A percentile compares a stretch with the other conserved stretches of the same genome.
phyloP scores from a whole-genome alignment of 1,139 yeast species.

The Lodderomyces oxycetoniae region DNA sequence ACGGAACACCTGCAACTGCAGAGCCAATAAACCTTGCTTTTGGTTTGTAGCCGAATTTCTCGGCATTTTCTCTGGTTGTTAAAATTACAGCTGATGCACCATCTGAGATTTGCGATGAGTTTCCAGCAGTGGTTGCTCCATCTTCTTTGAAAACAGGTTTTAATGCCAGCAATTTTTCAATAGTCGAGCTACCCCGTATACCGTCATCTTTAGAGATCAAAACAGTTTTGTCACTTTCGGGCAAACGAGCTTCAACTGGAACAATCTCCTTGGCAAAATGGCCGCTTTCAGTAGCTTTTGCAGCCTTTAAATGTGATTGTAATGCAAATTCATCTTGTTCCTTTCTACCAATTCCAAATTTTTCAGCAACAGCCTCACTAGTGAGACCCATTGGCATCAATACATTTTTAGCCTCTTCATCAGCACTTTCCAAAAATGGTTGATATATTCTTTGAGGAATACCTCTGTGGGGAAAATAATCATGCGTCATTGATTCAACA shows the following conservation, averaged over 20 bases:
- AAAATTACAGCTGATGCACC: constrained; percentile 41
- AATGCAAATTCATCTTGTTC: constrained; percentile 49
- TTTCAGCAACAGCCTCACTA: constrained; percentile 25
- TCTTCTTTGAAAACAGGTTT: constrained; percentile 32
- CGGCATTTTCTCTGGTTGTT: constrained; percentile 34
- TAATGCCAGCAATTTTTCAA: constrained; percentile 26
- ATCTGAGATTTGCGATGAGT: constrained; percentile 40
- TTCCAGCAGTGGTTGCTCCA: constrained; percentile 41
- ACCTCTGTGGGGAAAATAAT: constrained; percentile 38
- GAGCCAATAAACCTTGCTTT: constrained; percentile 40
- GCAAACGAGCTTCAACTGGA: constrained; percentile 28
- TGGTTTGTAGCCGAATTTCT: constrained; percentile 29
- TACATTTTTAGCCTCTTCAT: constrained; percentile 22
- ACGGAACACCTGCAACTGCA: constrained; percentile 33
- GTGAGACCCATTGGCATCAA: constrained; percentile 69
- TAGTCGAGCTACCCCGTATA: constrained; percentile 23
- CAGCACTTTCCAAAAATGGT: constrained; percentile 17
- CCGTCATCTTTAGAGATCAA: constrained; percentile 29
- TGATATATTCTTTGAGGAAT: constrained; percentile 27
- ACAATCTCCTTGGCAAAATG: constrained; percentile 34
- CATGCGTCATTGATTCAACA: constrained; percentile 42
- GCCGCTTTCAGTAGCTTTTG: constrained; percentile 30
- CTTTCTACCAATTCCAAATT: constrained; percentile 54
- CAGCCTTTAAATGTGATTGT: constrained; percentile 33
- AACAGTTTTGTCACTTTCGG: constrained; percentile 13